Evolutionary conservation across 148 eudicot species (phyloP), one percentile per base, ranked within the genome.

Genomic region (Rheum nobile): DNA sequence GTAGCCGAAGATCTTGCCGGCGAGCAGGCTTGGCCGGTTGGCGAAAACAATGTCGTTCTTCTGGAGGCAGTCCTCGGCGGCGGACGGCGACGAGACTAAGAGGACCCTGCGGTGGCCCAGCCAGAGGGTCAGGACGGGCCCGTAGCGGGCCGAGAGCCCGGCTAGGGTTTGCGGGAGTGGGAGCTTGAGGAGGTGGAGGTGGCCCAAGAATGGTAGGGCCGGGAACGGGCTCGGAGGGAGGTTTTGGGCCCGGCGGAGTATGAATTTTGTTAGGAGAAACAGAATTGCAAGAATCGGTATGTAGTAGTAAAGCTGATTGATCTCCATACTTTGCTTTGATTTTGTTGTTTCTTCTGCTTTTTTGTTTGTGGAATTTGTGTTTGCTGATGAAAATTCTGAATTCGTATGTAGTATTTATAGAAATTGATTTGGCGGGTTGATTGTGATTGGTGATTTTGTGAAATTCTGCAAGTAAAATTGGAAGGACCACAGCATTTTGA

Each of bases 151-250:
- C 0, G 89, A 78, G 52, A 86, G 37, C 1, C 74, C 50, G 28
- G 84, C 77, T 12, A 88, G 31, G 72, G 59, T 52, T 80, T 70
- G 32, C 75, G 82, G 74, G 80, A 41, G 86, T 63, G 1, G 85
- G 85, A 35, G 77, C 77, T 26, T 83, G 24, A 86, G 43, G 72
- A 86, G 88, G 77, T 81, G 50, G 41, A 86, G 83, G 34, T 86
- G 89, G 75, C 90, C 90, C 17, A 88, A 21, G 6, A 88, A 17
- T 35, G 90, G 92, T 1, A 88, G 61, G 35, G 80, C 37, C 1
- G 81, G 75, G 34, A 80, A 76, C 8, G 88, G 92, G n/a, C 83
- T 77, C 43, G 90, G 88, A 43, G 90, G 90, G 11, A 79, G 77
- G n/a, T 83, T 83, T 24, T 65, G 72, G 35, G 78, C 6, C 72